These are phyloP conservation scores for Microdochium nivale DNA, from an alignment of 2,329 filamentous ascomycete genomes.

Conservation along the genomic window DNA sequence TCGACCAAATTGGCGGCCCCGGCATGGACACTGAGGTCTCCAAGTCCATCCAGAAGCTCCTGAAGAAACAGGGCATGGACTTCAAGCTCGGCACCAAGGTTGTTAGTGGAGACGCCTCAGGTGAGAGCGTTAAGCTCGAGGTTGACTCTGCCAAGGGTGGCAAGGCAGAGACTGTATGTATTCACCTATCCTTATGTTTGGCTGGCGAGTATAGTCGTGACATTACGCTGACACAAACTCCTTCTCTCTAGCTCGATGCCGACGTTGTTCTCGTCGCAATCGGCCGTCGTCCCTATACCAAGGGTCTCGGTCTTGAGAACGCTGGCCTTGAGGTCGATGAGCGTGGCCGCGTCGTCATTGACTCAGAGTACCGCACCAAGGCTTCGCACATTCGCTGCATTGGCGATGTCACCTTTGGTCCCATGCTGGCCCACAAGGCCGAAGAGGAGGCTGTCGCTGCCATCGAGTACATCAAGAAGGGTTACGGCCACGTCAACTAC, in stretches of 20 bases:
- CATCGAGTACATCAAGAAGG: conserved; percentile 96
- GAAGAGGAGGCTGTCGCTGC: conserved; percentile 96
- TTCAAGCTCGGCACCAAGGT: conserved; percentile 99
- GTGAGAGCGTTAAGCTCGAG: conserved; percentile 70
- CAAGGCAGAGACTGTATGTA: conserved; percentile 78
- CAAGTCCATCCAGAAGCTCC: conserved; percentile 85
- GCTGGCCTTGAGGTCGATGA: conserved; percentile 88
- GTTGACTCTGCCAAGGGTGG: conserved; percentile 93
- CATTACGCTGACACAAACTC: conserved; percentile 6
- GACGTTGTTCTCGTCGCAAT: conserved; percentile 97
- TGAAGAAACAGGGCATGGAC: conserved; percentile 93
- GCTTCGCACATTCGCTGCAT: conserved; percentile 93
- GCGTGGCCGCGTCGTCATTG: conserved; percentile 88
- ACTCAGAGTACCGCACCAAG: conserved; percentile 98
- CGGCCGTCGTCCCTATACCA: conserved; percentile 89
- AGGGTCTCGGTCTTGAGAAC: conserved; percentile 86
- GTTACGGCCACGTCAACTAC: conserved; percentile 98
- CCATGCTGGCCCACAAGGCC: conserved; percentile 99
- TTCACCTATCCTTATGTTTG: background rate
- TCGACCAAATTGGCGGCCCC: conserved; percentile 91
- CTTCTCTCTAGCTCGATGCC: conserved; percentile 53
- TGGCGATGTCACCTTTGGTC: conserved; percentile 92
- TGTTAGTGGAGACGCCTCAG: conserved; percentile 69
- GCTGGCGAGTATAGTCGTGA: background rate
- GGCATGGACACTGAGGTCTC: conserved; percentile 95